phyloP scores from a whole-genome alignment of 2,329 filamentous ascomycete species.

The Cytospora schulzeri region DNA sequence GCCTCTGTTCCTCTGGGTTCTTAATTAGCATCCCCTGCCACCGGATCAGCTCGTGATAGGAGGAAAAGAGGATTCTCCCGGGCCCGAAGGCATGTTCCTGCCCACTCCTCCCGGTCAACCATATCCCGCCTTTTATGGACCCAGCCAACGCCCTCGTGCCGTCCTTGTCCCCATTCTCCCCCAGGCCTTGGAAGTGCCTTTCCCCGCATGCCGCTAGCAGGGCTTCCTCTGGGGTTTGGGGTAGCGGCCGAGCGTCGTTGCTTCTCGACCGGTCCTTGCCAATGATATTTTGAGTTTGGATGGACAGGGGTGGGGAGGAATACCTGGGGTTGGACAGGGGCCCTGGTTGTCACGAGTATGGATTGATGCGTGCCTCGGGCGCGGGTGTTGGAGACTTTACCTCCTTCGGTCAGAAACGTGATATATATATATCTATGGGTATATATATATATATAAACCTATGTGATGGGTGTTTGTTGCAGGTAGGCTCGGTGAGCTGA shows the following conservation, averaged over 20 bases:
- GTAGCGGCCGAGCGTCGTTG: slow-evolving; percentile 16
- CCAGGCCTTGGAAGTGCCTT: background rate
- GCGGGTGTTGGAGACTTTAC: background rate
- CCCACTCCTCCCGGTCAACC: slow-evolving; percentile 12
- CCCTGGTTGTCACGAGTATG: background rate
- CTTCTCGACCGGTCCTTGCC: background rate
- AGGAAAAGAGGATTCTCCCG: slow-evolving; percentile 24
- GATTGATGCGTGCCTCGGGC: slow-evolving; percentile 11
- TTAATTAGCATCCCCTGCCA: background rate
- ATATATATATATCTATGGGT: slow-evolving; percentile 7
- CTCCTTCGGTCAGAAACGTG: background rate
- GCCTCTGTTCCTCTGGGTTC: background rate
- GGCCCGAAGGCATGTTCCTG: background rate
- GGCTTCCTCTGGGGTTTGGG: slow-evolving; percentile 24
- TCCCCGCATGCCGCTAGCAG: slow-evolving; percentile 23
- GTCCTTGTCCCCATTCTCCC: background rate
- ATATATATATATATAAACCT: background rate
- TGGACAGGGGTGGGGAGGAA: slow-evolving; percentile 3
- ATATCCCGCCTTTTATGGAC: background rate
- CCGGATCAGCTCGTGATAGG: slow-evolving; percentile 25
- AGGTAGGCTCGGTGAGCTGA: slow-evolving; percentile 13
- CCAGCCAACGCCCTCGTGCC: background rate
- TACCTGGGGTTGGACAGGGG: background rate
- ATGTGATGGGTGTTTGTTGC: slow-evolving; percentile 2
- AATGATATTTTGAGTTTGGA: background rate